phyloP scores from a whole-genome alignment of 257 asterid genomes.

The Salvia miltiorrhiza region DNA sequence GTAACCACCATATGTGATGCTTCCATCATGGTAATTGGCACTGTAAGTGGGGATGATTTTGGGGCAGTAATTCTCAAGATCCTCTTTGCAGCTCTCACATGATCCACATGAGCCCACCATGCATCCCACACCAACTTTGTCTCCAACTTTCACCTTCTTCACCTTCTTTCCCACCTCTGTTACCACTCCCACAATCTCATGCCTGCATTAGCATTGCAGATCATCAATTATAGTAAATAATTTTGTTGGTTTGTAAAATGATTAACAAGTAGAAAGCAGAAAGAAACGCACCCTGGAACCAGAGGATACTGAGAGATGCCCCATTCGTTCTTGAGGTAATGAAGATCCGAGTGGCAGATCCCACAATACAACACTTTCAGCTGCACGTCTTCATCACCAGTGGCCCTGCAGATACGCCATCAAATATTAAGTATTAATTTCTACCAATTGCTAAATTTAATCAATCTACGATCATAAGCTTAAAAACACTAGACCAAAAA shows the following conservation, averaged over 20 bases:
- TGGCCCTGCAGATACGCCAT: constrained; percentile 21
- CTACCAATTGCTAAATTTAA: no score
- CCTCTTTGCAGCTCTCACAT: constrained; percentile 29
- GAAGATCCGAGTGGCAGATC: constrained; percentile 51
- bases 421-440: no score
- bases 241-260: no score
- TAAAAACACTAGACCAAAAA: no score
- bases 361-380: constrained; percentile 46
- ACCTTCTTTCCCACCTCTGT: constrained; percentile 51
- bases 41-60: constrained; percentile 19
- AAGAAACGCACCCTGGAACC: constrained; percentile 37
- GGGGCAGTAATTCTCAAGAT: constrained; percentile 42
- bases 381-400: constrained; percentile 40
- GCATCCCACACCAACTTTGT: constrained; percentile 52
- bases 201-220: constrained; percentile 16
- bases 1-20: constrained; percentile 43
- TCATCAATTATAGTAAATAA: no score
- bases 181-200: constrained; percentile 50
- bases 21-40: constrained; percentile 17
- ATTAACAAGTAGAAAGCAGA: no score
- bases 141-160: constrained; percentile 37
- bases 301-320: constrained; percentile 37
- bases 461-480: no score
- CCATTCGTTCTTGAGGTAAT: constrained; percentile 40
- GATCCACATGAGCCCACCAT: constrained; percentile 41